A percentile compares a stretch with the other conserved stretches of the same genome.
Evolutionary conservation across 441 rosid genomes (phyloP).

Genomic region (Adansonia rubrostipa): DNA sequence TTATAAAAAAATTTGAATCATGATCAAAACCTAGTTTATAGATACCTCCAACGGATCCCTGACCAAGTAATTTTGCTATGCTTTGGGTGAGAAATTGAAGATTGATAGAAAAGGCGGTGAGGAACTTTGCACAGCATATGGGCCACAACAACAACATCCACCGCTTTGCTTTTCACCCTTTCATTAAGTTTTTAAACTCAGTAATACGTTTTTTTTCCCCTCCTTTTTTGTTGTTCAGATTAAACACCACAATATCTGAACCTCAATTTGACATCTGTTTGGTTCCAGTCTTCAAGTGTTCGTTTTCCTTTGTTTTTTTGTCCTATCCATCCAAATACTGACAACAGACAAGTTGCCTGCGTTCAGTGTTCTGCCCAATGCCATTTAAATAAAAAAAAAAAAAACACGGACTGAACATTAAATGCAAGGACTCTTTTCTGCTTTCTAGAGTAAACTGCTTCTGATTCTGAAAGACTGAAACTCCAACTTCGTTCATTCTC

Average conservation of each 20-base stretch:
- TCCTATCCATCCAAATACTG: background rate
- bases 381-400: background rate
- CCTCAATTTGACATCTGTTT: conserved; percentile 28
- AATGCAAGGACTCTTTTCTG: background rate
- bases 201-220: too few species aligned
- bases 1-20: too few species aligned
- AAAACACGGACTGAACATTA: background rate
- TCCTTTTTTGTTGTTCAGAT: too few species aligned
- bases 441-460: conserved; percentile 1
- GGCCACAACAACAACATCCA: background rate
- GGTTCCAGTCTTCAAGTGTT: background rate
- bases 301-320: background rate
- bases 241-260: background rate
- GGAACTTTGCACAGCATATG: too few species aligned
- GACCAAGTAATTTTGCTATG: too few species aligned
- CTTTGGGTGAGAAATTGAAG: too few species aligned
- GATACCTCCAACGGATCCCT: too few species aligned
- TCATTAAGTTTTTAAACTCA: background rate
- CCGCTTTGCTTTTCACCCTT: background rate
- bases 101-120: too few species aligned
- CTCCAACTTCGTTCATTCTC: conserved; percentile 41
- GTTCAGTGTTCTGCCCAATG: background rate
- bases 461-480: conserved; percentile 27
- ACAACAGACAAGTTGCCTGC: background rate
- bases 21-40: too few species aligned